Evolutionary conservation across 129 eudicot species (phyloP), one percentile per base, ranked within the genome.

Genomic region (Centella asiatica): DNA sequence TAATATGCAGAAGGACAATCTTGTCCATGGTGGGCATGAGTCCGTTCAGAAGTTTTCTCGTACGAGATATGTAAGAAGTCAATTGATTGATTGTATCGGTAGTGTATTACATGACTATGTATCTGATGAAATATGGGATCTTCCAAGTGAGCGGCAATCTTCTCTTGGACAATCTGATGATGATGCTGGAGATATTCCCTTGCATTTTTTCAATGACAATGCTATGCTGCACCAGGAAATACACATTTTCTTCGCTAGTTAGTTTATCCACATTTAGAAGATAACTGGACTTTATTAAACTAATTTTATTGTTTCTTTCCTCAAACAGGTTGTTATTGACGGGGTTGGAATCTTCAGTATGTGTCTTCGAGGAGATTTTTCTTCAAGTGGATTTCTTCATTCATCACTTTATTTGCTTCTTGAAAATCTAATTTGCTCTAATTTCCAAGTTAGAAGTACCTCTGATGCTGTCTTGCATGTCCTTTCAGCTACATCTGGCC

Each of bases 361-460:
- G 48, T 81, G 90, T 76, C 85, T 92, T 57, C 76, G 85, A 31
- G 65, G 66, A 53, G 84, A 79, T 47, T 92, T 92, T 68, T 69
- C 88, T 13, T 81, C 94, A 32, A 73, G 83, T 60, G 97, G 97
- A 39, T 92, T 92, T 83, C 95, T 92, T 74, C 95, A 88, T 71
- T 81, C 84, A 28, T 87, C 88, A 32, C 90, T 92, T 19, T 84
- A 83, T 63, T 76, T 84, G 73, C 76, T 92, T 70, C 90, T 92
- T 60, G 94, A 87, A 78, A 92, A 84, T 78, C 81, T 92, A 23
- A 84, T 76, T 36, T 92, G 95, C 66, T 87, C 98, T 19, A 72
- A 92, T 76, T 92, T 75, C 56, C 85, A 87, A 70, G 76, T 85
- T 64, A 92, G 80, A 72, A 77, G 72, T 27, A 83, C 96, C 4